Conservation (phyloP, 129 eudicot species). For the Scalesia atractyloides region DNA sequence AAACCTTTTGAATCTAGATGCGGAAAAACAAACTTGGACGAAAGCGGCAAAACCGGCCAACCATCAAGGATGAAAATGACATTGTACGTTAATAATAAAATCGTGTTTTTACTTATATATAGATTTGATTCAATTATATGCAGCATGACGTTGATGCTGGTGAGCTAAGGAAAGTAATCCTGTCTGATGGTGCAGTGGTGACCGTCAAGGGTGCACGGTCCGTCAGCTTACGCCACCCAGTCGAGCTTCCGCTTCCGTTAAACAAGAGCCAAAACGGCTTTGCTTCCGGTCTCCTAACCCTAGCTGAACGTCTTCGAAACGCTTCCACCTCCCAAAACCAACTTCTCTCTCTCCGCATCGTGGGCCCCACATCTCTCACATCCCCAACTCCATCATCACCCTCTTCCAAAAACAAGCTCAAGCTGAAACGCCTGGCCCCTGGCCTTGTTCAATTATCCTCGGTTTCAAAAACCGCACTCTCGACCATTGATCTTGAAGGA, state of each 20-base stretch:
- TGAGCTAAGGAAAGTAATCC: slow-evolving; percentile 78
- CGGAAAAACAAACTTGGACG: too few species aligned
- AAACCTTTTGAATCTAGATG: too few species aligned
- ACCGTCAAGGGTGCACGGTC: slow-evolving; percentile 94
- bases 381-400: slow-evolving; percentile 78
- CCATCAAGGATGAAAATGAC: too few species aligned
- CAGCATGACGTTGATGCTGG: slow-evolving; percentile 99
- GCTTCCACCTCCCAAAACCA: slow-evolving; percentile 65
- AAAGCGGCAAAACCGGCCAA: too few species aligned
- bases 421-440: slow-evolving; percentile 97
- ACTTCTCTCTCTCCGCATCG: slow-evolving; percentile 88
- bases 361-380: slow-evolving; percentile 94
- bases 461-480: slow-evolving; percentile 49
- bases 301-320: slow-evolving; percentile 78
- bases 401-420: slow-evolving; percentile 62
- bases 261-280: slow-evolving; percentile 59
- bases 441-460: slow-evolving; percentile 92
- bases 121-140: too few species aligned
- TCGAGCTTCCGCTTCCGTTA: slow-evolving; percentile 89
- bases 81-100: background rate
- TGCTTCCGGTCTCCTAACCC: slow-evolving; percentile 77
- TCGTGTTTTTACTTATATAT: slow-evolving; percentile 1
- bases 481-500: slow-evolving; percentile 60
- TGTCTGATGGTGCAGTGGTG: slow-evolving; percentile 96
- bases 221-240: slow-evolving; percentile 93